phyloP scores from a whole-genome alignment of 352 stramenopile genomes.

The Phytophthora nicotianae region DNA sequence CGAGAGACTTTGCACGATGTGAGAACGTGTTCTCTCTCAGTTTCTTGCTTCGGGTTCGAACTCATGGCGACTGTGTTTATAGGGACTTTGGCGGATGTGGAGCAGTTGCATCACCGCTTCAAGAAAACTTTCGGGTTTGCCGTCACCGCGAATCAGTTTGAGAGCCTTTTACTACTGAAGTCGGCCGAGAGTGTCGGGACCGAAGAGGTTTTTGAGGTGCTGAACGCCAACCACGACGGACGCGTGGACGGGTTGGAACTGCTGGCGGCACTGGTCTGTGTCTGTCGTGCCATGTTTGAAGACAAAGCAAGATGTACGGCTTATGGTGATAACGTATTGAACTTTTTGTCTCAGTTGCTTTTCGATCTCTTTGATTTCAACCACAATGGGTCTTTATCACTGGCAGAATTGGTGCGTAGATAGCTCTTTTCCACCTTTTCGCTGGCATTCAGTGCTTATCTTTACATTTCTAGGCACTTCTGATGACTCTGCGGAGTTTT shows the following conservation, averaged over 20 bases:
- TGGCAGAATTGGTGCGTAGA: slow-evolving; percentile 62
- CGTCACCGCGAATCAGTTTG: slow-evolving; percentile 78
- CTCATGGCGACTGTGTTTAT: neutral
- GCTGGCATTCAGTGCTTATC: neutral
- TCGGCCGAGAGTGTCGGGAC: slow-evolving; percentile 57
- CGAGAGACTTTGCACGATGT: slow-evolving; percentile 82
- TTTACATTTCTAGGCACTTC: slow-evolving; percentile 43
- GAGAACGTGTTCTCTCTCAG: slow-evolving; percentile 2
- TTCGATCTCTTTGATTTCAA: slow-evolving; percentile 82
- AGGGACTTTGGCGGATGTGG: slow-evolving; percentile 78
- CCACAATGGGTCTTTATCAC: slow-evolving; percentile 71
- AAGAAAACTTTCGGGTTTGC: slow-evolving; percentile 77
- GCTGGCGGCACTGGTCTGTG: slow-evolving; percentile 67
- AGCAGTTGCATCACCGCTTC: slow-evolving; percentile 65
- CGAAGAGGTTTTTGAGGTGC: slow-evolving; percentile 74
- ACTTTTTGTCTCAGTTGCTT: slow-evolving; percentile 20
- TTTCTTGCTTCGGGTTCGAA: neutral
- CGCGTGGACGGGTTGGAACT: slow-evolving; percentile 86
- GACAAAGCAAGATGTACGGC: slow-evolving; percentile 76
- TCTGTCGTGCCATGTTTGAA: slow-evolving; percentile 78
- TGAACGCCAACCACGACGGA: slow-evolving; percentile 75
- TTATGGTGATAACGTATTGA: slow-evolving; percentile 21
- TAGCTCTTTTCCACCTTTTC: neutral
- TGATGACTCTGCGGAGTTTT: slow-evolving; percentile 56
- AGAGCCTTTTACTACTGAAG: slow-evolving; percentile 72